Conservation (phyloP, 139 green algal species). For the Zygnema cylindricum region DNA sequence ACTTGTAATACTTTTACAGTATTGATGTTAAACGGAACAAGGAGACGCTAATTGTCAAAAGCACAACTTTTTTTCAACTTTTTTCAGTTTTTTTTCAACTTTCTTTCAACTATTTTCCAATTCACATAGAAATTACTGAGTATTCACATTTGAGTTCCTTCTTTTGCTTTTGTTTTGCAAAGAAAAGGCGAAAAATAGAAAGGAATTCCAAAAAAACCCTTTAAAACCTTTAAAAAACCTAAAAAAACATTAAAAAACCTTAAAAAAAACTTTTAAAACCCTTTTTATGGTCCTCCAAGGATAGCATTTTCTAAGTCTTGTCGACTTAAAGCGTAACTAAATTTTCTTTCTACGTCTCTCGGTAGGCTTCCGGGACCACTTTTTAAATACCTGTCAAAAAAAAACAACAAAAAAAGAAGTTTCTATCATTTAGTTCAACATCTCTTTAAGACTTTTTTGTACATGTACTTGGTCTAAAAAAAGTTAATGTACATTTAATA, state of each 20-base stretch:
- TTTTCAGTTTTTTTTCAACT: too few species aligned
- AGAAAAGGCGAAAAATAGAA: too few species aligned
- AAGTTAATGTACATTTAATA: not conserved
- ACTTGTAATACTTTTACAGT: too few species aligned
- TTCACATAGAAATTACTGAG: too few species aligned
- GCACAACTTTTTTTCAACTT: too few species aligned
- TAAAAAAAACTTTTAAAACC: not conserved
- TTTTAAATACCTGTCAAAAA: slow-evolving; percentile 44
- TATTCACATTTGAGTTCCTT: too few species aligned
- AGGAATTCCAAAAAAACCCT: too few species aligned
- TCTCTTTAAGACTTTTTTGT: not conserved
- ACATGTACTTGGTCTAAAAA: not conserved
- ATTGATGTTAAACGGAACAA: too few species aligned
- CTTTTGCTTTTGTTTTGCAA: too few species aligned
- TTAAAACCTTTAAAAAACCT: too few species aligned
- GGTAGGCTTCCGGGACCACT: slow-evolving; percentile 38
- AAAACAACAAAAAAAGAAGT: slow-evolving; percentile 19
- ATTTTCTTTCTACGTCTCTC: slow-evolving; percentile 49
- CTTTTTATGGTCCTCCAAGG: slow-evolving; percentile 33
- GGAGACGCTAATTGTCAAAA: too few species aligned
- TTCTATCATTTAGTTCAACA: not conserved
- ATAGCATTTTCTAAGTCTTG: slow-evolving; percentile 53
- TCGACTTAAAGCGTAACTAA: slow-evolving; percentile 51
- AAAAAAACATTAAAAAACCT: not conserved
- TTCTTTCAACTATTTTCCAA: too few species aligned